Percentiles rank a stretch among this genome's conserved stretches.
phyloP scores from a whole-genome alignment of 257 asterid species.

The Plantago major region DNA sequence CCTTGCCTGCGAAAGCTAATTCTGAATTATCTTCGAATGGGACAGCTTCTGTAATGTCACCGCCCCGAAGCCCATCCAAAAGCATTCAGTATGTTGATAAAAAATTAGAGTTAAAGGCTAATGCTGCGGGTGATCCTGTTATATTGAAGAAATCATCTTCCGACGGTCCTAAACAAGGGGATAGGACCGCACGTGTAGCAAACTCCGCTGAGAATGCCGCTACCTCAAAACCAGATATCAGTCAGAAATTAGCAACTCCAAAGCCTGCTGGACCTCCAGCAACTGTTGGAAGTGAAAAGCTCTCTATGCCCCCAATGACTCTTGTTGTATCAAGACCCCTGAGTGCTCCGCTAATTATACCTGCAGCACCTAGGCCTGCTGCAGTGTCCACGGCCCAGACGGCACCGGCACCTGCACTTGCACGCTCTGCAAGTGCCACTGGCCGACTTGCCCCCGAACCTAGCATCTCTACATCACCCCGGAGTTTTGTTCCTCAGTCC shows the following conservation, averaged over 20 bases:
- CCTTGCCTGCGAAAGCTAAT: conserved; percentile 26
- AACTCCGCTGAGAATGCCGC: conserved; percentile 38
- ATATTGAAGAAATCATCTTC: conserved; percentile 35
- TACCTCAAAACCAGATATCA: conserved; percentile 26
- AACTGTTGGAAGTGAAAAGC: conserved; percentile 29
- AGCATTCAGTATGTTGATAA: conserved; percentile 19
- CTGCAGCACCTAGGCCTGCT: conserved; percentile 50
- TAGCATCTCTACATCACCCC: conserved; percentile 35
- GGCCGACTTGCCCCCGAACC: conserved; percentile 74
- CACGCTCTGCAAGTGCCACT: conserved; percentile 76
- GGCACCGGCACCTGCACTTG: conserved; percentile 46
- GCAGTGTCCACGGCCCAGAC: conserved; percentile 50
- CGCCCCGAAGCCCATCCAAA: conserved; percentile 52
- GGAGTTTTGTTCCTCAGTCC: conserved; percentile 63
- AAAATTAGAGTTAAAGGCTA: conserved; percentile 36
- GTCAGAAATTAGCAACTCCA: conserved; percentile 30
- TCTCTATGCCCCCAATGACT: conserved; percentile 27
- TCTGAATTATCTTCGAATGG: conserved; percentile 29
- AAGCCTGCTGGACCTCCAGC: conserved; percentile 30
- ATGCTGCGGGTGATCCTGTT: conserved; percentile 25
- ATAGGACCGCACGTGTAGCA: conserved; percentile 24
- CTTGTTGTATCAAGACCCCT: conserved; percentile 71
- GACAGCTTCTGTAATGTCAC: conserved; percentile 26
- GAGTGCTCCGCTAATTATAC: conserved; percentile 58
- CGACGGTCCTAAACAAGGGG: conserved; percentile 39